Evolutionary conservation across 164 flowering plant species (phyloP).

Genomic region (Aristolochia contorta): DNA sequence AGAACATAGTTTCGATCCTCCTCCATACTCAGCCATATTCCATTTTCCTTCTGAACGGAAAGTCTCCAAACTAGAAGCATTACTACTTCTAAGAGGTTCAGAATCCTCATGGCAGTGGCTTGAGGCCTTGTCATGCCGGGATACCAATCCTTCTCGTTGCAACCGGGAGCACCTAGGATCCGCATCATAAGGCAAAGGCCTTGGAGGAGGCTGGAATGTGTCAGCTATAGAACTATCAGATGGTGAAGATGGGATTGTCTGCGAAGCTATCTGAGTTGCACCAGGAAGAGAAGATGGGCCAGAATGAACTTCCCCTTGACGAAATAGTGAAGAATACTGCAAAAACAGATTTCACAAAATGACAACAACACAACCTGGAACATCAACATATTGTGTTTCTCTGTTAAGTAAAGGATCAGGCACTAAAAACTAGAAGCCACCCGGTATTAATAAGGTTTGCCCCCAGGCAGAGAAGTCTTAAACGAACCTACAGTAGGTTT

Average conservation of each 20-base stretch:
- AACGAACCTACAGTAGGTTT: no score
- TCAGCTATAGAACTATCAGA: slow-evolving; percentile 55
- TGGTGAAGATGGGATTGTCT: slow-evolving; percentile 22
- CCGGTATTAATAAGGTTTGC: background rate
- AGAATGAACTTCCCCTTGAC: slow-evolving; percentile 53
- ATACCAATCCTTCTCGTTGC: slow-evolving; percentile 59
- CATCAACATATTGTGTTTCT: background rate
- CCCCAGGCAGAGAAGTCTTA: no score
- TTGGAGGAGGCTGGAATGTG: slow-evolving; percentile 78
- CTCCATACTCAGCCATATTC: slow-evolving; percentile 47
- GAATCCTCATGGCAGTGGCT: slow-evolving; percentile 81
- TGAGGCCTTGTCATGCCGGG: slow-evolving; percentile 81
- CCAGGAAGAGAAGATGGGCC: slow-evolving; percentile 58
- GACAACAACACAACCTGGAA: background rate
- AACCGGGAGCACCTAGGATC: slow-evolving; percentile 61
- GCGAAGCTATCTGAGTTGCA: slow-evolving; percentile 43
- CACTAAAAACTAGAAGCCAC: background rate
- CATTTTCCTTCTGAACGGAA: slow-evolving; percentile 40
- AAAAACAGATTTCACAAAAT: slow-evolving; percentile 1
- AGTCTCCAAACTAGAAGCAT: slow-evolving; percentile 34
- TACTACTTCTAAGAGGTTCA: slow-evolving; percentile 53
- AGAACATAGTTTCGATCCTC: slow-evolving; percentile 42
- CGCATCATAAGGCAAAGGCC: slow-evolving; percentile 92
- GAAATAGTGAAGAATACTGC: slow-evolving; percentile 67
- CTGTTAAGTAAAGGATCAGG: background rate